Percentiles rank a stretch among this genome's conserved stretches.
Conservation (phyloP, 2,329 filamentous ascomycete genomes). For the Diaporthe aspalathi region DNA sequence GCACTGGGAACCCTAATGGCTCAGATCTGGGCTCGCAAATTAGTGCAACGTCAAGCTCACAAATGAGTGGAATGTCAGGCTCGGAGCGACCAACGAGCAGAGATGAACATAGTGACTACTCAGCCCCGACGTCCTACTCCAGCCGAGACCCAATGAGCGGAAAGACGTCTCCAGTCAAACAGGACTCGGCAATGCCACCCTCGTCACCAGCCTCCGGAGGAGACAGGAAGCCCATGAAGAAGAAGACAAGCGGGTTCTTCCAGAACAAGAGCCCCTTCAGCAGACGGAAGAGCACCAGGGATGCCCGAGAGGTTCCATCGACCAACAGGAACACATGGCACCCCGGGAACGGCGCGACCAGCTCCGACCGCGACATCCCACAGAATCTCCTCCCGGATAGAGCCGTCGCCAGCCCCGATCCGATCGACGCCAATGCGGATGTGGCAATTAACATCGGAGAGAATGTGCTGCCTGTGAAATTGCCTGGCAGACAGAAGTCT, state of each 20-base stretch:
- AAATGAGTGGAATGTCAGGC: conserved; percentile 49
- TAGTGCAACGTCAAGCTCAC: conserved; percentile 39
- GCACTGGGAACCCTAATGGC: conserved; percentile 75
- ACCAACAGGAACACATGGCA: conserved; percentile 72
- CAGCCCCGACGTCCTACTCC: conserved; percentile 88
- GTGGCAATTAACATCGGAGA: conserved; percentile 94
- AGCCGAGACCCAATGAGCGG: conserved; percentile 84
- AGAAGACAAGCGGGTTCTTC: conserved; percentile 88
- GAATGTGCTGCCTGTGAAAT: conserved; percentile 94
- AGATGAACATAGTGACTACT: conserved; percentile 91
- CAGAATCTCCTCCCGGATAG: conserved; percentile 55
- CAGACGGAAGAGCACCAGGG: conserved; percentile 89
- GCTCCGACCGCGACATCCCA: conserved; percentile 52
- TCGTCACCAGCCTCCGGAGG: conserved; percentile 58
- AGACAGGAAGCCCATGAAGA: conserved; percentile 72
- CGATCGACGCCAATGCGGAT: conserved; percentile 90
- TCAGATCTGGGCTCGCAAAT: conserved; percentile 64
- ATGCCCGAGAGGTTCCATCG: conserved; percentile 73
- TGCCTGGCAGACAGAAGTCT: conserved; percentile 73
- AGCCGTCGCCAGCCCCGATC: conserved; percentile 75
- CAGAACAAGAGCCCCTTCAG: conserved; percentile 89
- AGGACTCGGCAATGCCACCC: conserved; percentile 51
- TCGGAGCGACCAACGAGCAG: conserved; percentile 82
- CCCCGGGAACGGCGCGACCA: conserved; percentile 37
- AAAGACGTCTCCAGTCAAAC: conserved; percentile 80